These are phyloP conservation scores for Septoria linicola DNA, from an alignment of 2,329 filamentous ascomycete species.

Conservation along the genomic window DNA sequence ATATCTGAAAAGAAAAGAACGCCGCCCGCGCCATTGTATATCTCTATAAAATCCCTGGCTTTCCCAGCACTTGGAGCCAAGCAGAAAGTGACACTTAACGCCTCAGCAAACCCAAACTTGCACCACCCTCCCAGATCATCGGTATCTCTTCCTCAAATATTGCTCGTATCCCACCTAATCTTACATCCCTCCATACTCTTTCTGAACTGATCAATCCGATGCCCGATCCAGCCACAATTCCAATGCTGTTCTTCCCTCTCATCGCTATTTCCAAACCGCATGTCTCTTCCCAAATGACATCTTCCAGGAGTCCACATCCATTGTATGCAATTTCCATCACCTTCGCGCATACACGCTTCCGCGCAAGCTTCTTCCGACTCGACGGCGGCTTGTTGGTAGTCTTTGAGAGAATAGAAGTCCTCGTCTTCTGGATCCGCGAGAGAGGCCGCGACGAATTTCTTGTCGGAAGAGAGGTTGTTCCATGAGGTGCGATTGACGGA, in stretches of 20 bases:
- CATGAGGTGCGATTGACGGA: slow-evolving; percentile 34
- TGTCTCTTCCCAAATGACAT: slow-evolving; percentile 36
- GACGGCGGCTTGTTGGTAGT: slow-evolving; percentile 31
- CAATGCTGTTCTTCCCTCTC: slow-evolving; percentile 33
- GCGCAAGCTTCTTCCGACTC: slow-evolving; percentile 33
- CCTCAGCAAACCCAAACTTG: too few species aligned
- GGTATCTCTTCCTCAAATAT: too few species aligned
- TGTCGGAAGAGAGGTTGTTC: slow-evolving; percentile 38
- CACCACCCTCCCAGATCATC: too few species aligned
- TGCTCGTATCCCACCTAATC: slow-evolving; percentile 23
- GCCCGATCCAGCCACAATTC: slow-evolving; percentile 37
- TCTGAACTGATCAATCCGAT: slow-evolving; percentile 30
- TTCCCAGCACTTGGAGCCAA: too few species aligned
- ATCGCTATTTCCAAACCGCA: slow-evolving; percentile 37
- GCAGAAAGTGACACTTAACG: too few species aligned
- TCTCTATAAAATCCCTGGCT: too few species aligned
- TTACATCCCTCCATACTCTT: slow-evolving; percentile 28
- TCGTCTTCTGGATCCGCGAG: slow-evolving; percentile 26
- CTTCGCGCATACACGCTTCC: slow-evolving; percentile 30
- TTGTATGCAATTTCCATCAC: slow-evolving; percentile 35
- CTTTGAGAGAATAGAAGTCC: slow-evolving; percentile 26
- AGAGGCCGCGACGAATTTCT: slow-evolving; percentile 27
- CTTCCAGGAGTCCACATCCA: slow-evolving; percentile 39
- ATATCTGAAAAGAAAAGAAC: too few species aligned
- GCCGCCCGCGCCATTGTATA: too few species aligned